Percentiles rank a stretch among this genome's conserved stretches.
Evolutionary conservation across 495 filamentous ascomycete genomes (phyloP).

Genomic region (Pyronema omphalodes): DNA sequence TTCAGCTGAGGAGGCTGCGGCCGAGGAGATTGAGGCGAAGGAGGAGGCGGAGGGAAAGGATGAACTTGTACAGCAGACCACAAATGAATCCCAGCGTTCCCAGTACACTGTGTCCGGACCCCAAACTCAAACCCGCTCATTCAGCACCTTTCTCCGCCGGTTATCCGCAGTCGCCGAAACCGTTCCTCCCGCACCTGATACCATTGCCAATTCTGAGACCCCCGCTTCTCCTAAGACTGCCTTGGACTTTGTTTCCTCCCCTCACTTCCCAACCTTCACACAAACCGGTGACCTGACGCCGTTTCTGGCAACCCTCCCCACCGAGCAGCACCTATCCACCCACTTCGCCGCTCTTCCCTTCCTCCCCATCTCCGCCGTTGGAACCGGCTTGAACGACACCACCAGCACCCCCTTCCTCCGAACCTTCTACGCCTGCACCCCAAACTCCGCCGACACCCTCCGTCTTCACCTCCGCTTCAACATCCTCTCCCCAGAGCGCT

Average conservation of each 20-base stretch:
- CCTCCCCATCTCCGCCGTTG: conserved; percentile 18
- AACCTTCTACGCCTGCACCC: conserved; percentile 28
- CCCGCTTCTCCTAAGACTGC: no score
- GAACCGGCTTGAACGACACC: conserved; percentile 27
- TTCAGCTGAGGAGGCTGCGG: conserved; percentile 9
- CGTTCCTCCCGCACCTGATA: not conserved
- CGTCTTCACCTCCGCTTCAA: conserved; percentile 25
- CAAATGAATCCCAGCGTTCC: no score
- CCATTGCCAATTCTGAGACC: not conserved
- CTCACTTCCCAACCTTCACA: not conserved
- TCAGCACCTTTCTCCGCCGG: conserved; percentile 3
- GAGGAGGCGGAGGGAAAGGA: not conserved
- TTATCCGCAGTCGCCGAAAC: not conserved
- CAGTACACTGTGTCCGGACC: no score
- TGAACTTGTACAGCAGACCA: not conserved
- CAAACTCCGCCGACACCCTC: conserved; percentile 23
- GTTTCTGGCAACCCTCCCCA: not conserved
- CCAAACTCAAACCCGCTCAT: conserved; percentile 4
- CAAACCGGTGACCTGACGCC: not conserved
- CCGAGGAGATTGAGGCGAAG: conserved; percentile 13
- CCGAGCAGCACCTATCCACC: conserved; percentile 1
- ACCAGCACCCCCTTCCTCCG: conserved; percentile 33
- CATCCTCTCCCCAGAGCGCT: conserved; percentile 14
- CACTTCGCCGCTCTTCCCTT: not conserved
- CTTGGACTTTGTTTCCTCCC: no score